Base-by-base conservation (phyloP, 177 flowering plant species). In the Tripterygium wilfordii region DNA sequence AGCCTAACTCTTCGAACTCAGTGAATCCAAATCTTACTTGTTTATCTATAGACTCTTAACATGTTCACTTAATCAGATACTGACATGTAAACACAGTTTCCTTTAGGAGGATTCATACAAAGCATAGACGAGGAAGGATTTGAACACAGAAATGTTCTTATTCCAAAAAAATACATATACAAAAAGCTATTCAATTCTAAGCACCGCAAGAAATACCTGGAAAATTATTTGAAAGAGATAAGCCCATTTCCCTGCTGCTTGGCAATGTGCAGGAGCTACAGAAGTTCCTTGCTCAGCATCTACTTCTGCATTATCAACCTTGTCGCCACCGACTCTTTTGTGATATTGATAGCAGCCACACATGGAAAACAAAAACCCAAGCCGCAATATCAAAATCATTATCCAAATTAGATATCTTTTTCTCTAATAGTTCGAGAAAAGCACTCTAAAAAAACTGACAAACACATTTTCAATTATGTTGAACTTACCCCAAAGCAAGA, bases 401-500 rank as follows among this genome's bases (percentile, higher is more conserved):
- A n/a, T n/a, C n/a, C n/a, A n/a, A n/a, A n/a, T n/a, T n/a, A n/a
- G n/a, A n/a, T n/a, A n/a, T n/a, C n/a, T n/a, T n/a, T n/a, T n/a
- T n/a, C n/a, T n/a, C n/a, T n/a, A n/a, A n/a, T n/a, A n/a, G n/a
- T n/a, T n/a, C n/a, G n/a, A n/a, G n/a, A n/a, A n/a, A n/a, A n/a
- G n/a, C n/a, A n/a, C n/a, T n/a, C n/a, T n/a, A n/a, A 39, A 32
- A 28, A 40, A 1, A 13, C 3, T 16, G 9, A 8, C 23, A 18
- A 16, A n/a, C 39, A 36, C 1, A 10, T 36, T n/a, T 2, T 18
- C 19, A 36, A 38, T 38, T 5, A 20, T 12, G n/a, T 38, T 1
- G 20, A 20, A 51, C 69, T 39, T 78, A 90, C 97, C 96, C 85
- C 96, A 68, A 90, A 90, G 68, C 87, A 87, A 42, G 83, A 52